Evolutionary conservation across 768 basidiomycete genomes (phyloP).

Genomic region (Russula ochroleuca): DNA sequence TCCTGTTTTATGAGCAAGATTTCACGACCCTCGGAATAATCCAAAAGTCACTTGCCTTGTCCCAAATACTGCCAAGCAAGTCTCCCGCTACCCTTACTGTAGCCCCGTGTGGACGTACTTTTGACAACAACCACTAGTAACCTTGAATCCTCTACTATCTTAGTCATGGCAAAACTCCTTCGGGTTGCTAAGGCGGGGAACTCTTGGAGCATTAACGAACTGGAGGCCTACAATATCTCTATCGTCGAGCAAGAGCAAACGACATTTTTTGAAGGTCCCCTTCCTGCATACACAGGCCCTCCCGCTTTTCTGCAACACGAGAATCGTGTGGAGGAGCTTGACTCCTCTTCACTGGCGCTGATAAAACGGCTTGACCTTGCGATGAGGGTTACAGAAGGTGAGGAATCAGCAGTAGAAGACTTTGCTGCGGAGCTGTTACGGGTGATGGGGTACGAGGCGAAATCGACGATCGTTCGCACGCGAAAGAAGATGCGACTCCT

Average conservation of each 20-base stretch:
- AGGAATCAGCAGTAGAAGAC: background rate
- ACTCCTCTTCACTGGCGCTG: background rate
- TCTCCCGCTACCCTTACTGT: no score
- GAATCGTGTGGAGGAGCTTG: background rate
- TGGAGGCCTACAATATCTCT: background rate
- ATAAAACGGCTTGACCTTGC: background rate
- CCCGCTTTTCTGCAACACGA: background rate
- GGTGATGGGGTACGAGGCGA: background rate
- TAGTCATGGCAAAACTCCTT: no score
- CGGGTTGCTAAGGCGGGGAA: no score
- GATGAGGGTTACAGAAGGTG: background rate
- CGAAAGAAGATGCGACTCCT: background rate
- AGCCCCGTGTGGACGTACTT: no score
- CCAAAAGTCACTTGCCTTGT: no score
- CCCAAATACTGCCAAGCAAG: no score
- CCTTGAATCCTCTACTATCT: no score
- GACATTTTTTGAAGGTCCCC: background rate
- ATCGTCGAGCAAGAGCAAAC: background rate
- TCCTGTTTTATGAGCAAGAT: no score
- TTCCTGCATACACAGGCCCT: background rate
- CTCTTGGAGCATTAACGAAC: background rate
- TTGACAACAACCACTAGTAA: no score
- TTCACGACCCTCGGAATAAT: no score
- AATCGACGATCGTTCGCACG: background rate
- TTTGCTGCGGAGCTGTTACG: background rate